Evolutionary conservation across 2,329 filamentous ascomycete species (phyloP), one percentile per base, ranked within the genome.

Genomic region (Diplodia mutila): DNA sequence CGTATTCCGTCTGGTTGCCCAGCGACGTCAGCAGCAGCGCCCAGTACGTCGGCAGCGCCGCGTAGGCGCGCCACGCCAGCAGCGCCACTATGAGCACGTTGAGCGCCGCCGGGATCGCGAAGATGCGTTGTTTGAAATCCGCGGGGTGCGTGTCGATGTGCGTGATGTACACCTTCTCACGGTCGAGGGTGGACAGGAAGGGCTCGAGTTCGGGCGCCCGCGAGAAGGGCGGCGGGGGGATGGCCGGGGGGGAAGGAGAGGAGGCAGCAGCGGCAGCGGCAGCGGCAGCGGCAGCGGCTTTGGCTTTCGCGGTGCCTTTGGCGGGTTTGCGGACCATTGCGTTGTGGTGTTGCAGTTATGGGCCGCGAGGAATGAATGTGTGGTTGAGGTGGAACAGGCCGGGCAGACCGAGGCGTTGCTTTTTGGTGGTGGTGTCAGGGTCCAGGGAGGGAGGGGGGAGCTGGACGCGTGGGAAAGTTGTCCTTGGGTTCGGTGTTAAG

Each of bases 51-150:
- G 91, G 91, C 14, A 86, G 71, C 72, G 92, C 89, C 77, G 84
- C 81, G 77, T 86, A 91, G 69, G 90, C 81, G 70, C 94, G 90
- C 82, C 88, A 88, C 68, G 84, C 72, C 72, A 97, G 88, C 37
- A 92, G 79, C 2, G 84, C 74, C 9, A 84, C 81, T 67, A 97
- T 88, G 71, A 82, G 79, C 39, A 90, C 67, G 79, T 97, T 97
- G 80, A 97, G 88, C 21, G 89, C 78, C 21, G 93, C 84, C 18
- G 94, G 93, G 0, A 97, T 89, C 57, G 88, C 74, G 80, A 97
- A 97, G 73, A 96, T 90, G 74, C 92, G 91, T 76, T 87, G 87
- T 81, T 97, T 97, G 80, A 94, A 88, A 32, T 85, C 83, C 23
- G 80, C 79, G 0, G 89, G 88, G 69, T 90, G 89, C 69, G 80